Evolutionary conservation across 306 rosid genomes (phyloP).

Genomic region (Spatholobus suberectus): DNA sequence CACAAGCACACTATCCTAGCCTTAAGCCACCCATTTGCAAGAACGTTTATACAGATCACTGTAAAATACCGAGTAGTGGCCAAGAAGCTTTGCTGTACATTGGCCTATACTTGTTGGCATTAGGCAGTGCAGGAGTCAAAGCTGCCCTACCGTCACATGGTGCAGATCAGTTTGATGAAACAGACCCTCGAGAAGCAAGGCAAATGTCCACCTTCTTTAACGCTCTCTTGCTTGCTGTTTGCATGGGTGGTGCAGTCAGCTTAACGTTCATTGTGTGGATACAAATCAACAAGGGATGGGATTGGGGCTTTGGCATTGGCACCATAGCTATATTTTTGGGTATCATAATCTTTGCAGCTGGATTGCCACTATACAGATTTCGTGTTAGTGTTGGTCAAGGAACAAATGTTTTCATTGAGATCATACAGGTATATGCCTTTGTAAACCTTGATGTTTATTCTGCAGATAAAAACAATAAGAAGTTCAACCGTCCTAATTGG

Average conservation of each 20-base stretch:
- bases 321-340: slow-evolving; percentile 60
- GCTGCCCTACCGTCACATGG: slow-evolving; percentile 89
- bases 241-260: slow-evolving; percentile 74
- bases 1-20: slow-evolving; percentile 74
- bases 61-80: slow-evolving; percentile 54
- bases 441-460: background rate
- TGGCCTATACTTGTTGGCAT: slow-evolving; percentile 70
- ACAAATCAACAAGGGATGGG: slow-evolving; percentile 87
- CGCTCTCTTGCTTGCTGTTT: slow-evolving; percentile 64
- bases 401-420: slow-evolving; percentile 65
- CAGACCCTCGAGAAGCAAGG: slow-evolving; percentile 70
- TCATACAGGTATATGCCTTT: slow-evolving; percentile 61
- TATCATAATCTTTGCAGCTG: slow-evolving; percentile 56
- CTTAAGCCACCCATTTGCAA: slow-evolving; percentile 71
- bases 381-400: slow-evolving; percentile 59
- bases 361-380: slow-evolving; percentile 77
- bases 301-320: slow-evolving; percentile 78
- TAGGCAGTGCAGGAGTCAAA: slow-evolving; percentile 73
- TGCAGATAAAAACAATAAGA: background rate
- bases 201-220: slow-evolving; percentile 86
- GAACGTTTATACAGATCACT: slow-evolving; percentile 40
- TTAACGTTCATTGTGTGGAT: slow-evolving; percentile 79
- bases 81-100: slow-evolving; percentile 64
- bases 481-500: too few species aligned
- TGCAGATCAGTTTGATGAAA: slow-evolving; percentile 87